Conservation (phyloP, 1,139 yeast genomes). For the Yamadazyma atmosphaerica region DNA sequence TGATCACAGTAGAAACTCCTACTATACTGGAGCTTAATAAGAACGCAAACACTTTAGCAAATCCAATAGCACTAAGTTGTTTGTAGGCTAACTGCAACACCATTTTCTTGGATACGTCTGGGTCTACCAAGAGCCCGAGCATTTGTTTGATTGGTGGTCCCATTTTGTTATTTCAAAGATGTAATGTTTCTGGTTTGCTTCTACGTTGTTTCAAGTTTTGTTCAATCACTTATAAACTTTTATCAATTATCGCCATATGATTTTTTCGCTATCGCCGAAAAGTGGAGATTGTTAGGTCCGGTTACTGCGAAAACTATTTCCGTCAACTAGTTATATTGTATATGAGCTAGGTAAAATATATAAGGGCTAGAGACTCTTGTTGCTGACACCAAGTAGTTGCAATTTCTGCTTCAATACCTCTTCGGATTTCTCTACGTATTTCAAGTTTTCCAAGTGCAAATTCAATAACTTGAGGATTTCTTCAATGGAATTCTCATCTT, state of each 20-base stretch:
- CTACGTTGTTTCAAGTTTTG: too few relatives aligned
- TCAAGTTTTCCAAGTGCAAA: conserved; percentile 85
- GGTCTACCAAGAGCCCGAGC: conserved; percentile 38
- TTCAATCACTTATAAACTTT: too few relatives aligned
- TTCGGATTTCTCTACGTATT: conserved; percentile 80
- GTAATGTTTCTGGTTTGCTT: not conserved
- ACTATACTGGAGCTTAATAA: conserved; percentile 39
- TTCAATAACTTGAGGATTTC: conserved; percentile 80
- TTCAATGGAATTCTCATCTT: conserved; percentile 51
- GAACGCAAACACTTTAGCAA: conserved; percentile 35
- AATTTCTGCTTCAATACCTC: conserved; percentile 67
- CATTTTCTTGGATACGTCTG: conserved; percentile 41
- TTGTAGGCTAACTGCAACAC: conserved; percentile 41
- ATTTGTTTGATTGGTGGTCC: conserved; percentile 27
- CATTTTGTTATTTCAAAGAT: conserved; percentile 11
- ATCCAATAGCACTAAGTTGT: conserved; percentile 37
- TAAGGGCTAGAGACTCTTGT: conserved; percentile 1
- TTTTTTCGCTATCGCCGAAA: not conserved
- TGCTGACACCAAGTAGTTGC: conserved; percentile 25
- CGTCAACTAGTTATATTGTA: not conserved
- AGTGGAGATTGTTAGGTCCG: not conserved
- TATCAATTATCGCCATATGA: conserved; percentile 2
- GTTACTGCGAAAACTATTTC: not conserved
- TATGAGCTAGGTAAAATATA: not conserved
- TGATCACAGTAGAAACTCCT: conserved; percentile 41